A percentile compares a stretch with the other conserved stretches of the same genome.
Conservation (phyloP, 495 filamentous ascomycete species). For the Penicillium roqueforti region DNA sequence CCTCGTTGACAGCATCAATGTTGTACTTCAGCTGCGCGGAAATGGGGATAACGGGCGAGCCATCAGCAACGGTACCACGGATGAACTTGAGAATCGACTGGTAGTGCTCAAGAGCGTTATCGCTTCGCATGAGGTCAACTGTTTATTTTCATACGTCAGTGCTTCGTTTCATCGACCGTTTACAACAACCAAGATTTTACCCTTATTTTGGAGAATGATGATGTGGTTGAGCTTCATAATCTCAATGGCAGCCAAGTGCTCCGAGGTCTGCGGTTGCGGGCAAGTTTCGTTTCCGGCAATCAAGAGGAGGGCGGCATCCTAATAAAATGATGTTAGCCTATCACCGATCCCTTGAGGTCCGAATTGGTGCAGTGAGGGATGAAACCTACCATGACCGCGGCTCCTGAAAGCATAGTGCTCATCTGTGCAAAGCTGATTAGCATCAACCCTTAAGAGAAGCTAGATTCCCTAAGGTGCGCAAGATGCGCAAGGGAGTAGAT, state of each 20-base stretch:
- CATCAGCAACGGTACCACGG: conserved; percentile 91
- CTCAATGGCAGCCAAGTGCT: conserved; percentile 97
- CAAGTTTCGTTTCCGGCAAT: conserved; percentile 99
- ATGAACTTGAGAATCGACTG: conserved; percentile 97
- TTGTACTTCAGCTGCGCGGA: conserved; percentile 99
- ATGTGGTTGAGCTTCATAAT: conserved; percentile 99
- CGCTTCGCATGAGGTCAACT: conserved; percentile 94
- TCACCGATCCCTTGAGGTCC: neutral
- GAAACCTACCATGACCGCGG: conserved; percentile 74
- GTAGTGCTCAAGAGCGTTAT: conserved; percentile 85
- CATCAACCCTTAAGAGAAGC: neutral
- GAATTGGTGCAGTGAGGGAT: too few relatives aligned
- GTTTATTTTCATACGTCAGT: neutral
- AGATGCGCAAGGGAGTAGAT: neutral
- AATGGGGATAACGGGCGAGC: conserved; percentile 95
- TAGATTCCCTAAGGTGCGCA: neutral
- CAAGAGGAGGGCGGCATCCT: conserved; percentile 85
- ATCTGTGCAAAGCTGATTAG: conserved; percentile 44
- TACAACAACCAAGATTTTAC: neutral
- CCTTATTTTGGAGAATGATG: conserved; percentile 97
- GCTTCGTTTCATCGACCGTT: neutral
- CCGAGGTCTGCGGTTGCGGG: conserved; percentile 97
- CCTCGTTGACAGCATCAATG: conserved; percentile 95
- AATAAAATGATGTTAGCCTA: neutral
- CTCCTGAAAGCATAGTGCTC: conserved; percentile 99